Conservation (phyloP, 345 rosid genomes). For the Cardamine occulta region DNA sequence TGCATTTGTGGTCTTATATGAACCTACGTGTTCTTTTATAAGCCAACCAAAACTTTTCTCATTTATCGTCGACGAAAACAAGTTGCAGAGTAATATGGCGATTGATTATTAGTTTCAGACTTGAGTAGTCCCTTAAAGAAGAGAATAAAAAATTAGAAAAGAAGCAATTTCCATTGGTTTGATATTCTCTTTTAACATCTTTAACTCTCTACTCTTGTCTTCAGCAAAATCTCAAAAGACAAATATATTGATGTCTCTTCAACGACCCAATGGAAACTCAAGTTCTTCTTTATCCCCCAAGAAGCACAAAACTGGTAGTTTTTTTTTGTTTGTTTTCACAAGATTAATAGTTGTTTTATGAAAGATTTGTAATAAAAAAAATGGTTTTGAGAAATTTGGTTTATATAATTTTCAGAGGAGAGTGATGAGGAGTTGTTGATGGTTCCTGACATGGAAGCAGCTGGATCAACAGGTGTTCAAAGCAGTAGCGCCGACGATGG, state of each 20-base stretch:
- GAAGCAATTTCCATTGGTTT: conserved; percentile 15
- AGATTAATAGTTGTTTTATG: neutral
- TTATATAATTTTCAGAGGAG: conserved; percentile 47
- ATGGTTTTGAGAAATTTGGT: neutral
- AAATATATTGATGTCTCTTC: conserved; percentile 42
- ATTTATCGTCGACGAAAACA: neutral
- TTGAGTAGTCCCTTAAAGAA: conserved; percentile 32
- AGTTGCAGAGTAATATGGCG: conserved; percentile 26
- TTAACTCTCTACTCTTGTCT: conserved; percentile 22
- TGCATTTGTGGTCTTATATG: conserved; percentile 35
- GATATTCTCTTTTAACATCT: conserved; percentile 28
- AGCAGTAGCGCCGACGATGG: conserved; percentile 34
- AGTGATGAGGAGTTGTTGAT: conserved; percentile 70
- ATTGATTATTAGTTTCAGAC: conserved; percentile 11
- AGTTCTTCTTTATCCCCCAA: conserved; percentile 39
- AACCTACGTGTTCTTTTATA: conserved; percentile 41
- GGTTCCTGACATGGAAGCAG: conserved; percentile 71
- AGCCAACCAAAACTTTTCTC: conserved; percentile 32
- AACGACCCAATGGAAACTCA: conserved; percentile 40
- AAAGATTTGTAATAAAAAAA: neutral
- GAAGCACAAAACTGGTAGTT: conserved; percentile 37
- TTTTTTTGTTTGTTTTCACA: neutral
- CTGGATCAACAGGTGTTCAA: conserved; percentile 33
- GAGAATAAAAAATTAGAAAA: neutral
- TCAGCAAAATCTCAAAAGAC: conserved; percentile 25